These are phyloP conservation scores for Microbotryum lychnidis-dioicae DNA, from an alignment of 1,284 basidiomycete species.

Conservation along the genomic window DNA sequence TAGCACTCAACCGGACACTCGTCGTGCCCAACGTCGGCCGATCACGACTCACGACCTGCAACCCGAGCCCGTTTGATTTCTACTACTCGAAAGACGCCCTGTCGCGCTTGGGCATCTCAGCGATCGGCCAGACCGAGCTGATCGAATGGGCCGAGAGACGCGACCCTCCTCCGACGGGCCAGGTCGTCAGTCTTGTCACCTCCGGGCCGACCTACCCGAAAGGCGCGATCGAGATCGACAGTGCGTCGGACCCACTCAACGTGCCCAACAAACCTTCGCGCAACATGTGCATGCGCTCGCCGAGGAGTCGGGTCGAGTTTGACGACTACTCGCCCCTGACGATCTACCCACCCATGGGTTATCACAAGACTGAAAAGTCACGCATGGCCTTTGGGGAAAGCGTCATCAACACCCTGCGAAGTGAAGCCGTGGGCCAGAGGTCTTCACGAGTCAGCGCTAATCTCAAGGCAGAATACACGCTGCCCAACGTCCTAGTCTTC, in stretches of 20 bases:
- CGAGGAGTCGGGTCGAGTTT: constrained; percentile 32
- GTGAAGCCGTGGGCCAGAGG: constrained; percentile 16
- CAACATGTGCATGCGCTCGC: constrained; percentile 33
- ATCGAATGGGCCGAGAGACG: constrained; percentile 29
- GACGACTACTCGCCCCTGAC: constrained; percentile 30
- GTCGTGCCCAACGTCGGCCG: constrained; percentile 37
- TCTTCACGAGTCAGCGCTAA: constrained; percentile 16
- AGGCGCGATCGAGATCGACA: constrained; percentile 35
- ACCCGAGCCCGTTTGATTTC: constrained; percentile 35
- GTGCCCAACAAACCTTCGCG: constrained; percentile 31
- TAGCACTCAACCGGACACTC: constrained; percentile 36
- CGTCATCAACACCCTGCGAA: constrained; percentile 28
- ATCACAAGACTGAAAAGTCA: constrained; percentile 19
- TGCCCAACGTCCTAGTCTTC: constrained; percentile 35
- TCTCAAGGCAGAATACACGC: background rate
- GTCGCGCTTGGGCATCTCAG: constrained; percentile 31
- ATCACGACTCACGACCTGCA: constrained; percentile 34
- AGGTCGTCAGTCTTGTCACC: constrained; percentile 31
- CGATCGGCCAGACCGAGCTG: constrained; percentile 33
- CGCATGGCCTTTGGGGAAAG: constrained; percentile 33
- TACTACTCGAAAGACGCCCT: constrained; percentile 34
- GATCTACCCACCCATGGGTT: constrained; percentile 32
- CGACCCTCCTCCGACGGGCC: constrained; percentile 30
- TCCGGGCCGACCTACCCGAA: constrained; percentile 16
- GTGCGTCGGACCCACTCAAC: constrained; percentile 22